Base-by-base conservation (phyloP, 1,284 basidiomycete species). In the Tetrapyrgos nigripes region DNA sequence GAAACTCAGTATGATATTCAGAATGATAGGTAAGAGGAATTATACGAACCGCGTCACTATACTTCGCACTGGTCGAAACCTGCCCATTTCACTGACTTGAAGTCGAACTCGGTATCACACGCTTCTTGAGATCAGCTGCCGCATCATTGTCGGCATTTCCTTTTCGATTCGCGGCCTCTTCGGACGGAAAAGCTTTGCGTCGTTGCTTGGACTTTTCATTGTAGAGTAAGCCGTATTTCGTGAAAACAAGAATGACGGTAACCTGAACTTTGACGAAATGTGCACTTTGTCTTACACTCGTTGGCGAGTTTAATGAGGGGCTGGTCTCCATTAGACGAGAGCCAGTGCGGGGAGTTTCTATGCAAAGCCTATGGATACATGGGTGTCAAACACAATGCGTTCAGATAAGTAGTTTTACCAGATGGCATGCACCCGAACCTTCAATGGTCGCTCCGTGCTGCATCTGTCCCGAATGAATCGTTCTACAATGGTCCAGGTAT, bases 171-270 rank as follows among this genome's bases (percentile, higher is more conserved):
- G 8, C 60, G 21, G 5, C 14, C 13, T 40, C 17, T 40, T 40
- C 37, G n/a, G n/a, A n/a, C n/a, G n/a, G n/a, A n/a, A n/a, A n/a
- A n/a, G n/a, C n/a, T n/a, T n/a, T n/a, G n/a, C n/a, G n/a, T 40
- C 13, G 37, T n/a, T 40, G 13, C 37, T 40, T 40, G 37, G 8
- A 59, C 45, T 19, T 57, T 52, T 55, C 48, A 29, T 50, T 53
- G 33, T 67, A 48, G 3, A 66, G 55, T 35, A 60, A 61, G 46
- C 69, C 69, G 47, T 68, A 68, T 57, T 72, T 72, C 4, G 68
- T 72, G 61, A 72, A 72, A 44, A 73, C 58, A 3, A 60, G 62
- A 40, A 73, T 62, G 13, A 71, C 63, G 11, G 70, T 69, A 9
- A 67, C 70, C 71, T 13, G 10, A 5, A 47, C 45, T 47, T 44